Evolutionary conservation across 345 rosid genomes (phyloP), one percentile per base, ranked within the genome.

Genomic region (Psidium friedrichsthalianum): DNA sequence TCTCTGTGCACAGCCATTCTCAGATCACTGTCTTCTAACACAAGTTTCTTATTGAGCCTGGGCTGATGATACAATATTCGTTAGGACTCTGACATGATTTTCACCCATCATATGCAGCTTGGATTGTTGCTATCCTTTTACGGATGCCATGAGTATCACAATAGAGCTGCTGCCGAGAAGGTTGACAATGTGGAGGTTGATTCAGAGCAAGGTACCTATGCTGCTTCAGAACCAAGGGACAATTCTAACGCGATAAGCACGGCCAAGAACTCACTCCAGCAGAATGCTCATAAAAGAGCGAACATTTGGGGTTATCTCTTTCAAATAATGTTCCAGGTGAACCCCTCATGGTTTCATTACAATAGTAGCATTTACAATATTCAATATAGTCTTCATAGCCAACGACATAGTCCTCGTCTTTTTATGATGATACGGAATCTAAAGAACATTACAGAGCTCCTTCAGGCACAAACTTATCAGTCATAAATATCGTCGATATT

Each of bases 251-350:
- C 84, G 49, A 69, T 86, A 84, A 88, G 36, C 56, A 88, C 82
- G 47, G 86, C 83, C 56, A 94, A 93, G 89, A 91, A 74, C 59
- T 83, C 93, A 40, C 86, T 83, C 84, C 44, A 59, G 69, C 85
- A 81, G 27, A 84, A 56, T 49, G 85, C 51, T 87, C 90, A 91
- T 55, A 88, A 90, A 89, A 90, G 91, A 51, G 98, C 98, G 88
- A 90, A 92, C 80, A 78, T 89, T 69, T 93, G 90, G 95, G 97
- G 90, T 58, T 91, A 92, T 84, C 69, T 92, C 83, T 97, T 97
- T 85, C 99, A 97, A 85, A 93, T 97, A 61, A 88, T 94, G 83
- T 97, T 95, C 90, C 99, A 97, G 98, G 99, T 94, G 74, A 44
- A 36, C 64, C 58, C 14, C n/a, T 54, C 14, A 55, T 64, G 44